Base-by-base conservation (phyloP, 1,139 yeast genomes). In the Suhomyces bolitotheri region DNA sequence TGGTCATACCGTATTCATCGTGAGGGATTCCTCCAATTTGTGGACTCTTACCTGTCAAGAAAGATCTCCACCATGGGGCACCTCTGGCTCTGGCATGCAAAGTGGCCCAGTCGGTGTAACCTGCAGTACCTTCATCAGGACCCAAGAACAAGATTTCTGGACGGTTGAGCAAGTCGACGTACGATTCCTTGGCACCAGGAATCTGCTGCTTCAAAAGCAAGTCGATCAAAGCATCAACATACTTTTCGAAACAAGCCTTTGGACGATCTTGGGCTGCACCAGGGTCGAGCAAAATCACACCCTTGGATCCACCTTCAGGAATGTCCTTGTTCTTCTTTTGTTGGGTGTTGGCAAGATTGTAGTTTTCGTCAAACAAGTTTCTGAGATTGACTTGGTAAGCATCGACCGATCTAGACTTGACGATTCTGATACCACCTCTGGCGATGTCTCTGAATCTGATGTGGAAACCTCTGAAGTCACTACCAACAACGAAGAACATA, bases 21-120 rank as follows among this genome's bases (percentile, higher is more conserved):
- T 92, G 98, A 39, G 98, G 98, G 58, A 92, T 92, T 60, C 98
- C 98, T 57, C 98, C 98, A 42, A 92, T 67, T 39, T 77, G 69
- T 41, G 96, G 96, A 31, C 90, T 78, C 70, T 92, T 92, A 50
- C 98, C 98, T 28, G 98, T 92, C 64, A 92, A 83, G 73, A 92
- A 92, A 2, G 97, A 92, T 66, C 89, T 90, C 98, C 98, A 92
- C 96, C 96, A 89, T 44, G 96, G 92, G 33, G 97, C 96, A 45
- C 96, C 96, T 62, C 98, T 82, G 43, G 71, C 68, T 56, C 87
- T 80, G 25, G 98, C 98, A 58, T 92, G 98, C 48, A 80, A 68
- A 28, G 97, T 92, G n/a, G 98, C 98, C 98, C 98, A 92, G 62
- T 92, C 90, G 38, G 90, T 96, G 54, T 86, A 82, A 21, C 83